Evolutionary conservation across 2,329 filamentous ascomycete species (phyloP), one percentile per base, ranked within the genome.

Genomic region (Byssochlamys sp.): DNA sequence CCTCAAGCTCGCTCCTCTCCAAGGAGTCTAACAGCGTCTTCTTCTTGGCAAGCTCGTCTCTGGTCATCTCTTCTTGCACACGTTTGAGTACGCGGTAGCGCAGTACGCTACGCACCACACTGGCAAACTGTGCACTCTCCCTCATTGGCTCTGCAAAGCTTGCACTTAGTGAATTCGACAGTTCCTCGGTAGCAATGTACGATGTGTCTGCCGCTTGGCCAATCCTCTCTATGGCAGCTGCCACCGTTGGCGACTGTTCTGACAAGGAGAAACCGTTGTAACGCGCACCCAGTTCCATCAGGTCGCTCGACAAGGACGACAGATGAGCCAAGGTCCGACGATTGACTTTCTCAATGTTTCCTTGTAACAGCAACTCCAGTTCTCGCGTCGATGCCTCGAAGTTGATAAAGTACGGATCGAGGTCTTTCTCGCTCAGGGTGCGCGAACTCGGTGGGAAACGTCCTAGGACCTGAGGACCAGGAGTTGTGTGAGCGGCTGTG

Each of bases 111-210:
- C 91, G 85, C 2, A 99, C 94, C 0, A 99, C 90, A 10, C 94
- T 90, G 0, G 94, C 94, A 71, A 99, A 99, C 69, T 99, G 94
- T 11, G 94, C 91, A 67, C 91, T 95, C 75, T 99, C 94, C 57
- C 95, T 84, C 90, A 99, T 96, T 0, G 94, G 94, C 69, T 99
- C 95, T 0, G 95, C 91, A 69, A 99, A 99, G 63, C 85, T 94
- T 33, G 92, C 91, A 24, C 91, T 91, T n/a, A 99, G 77, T 0
- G 88, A 88, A 1, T 85, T 85, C 0, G 91, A 91, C 2, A 99
- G 78, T 70, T 99, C 94, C 66, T 95, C 90, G 0, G 92, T 97
- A 9, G 90, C 91, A 62, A 99, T 91, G 70, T 97, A 99, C 0
- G 94, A 96, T 9, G 90, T 89, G 71, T 99, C 94, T 7, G 92